Conservation (phyloP, 176 grass and related monocot genomes). For the sorghum (Sorghum bicolor) region DNA sequence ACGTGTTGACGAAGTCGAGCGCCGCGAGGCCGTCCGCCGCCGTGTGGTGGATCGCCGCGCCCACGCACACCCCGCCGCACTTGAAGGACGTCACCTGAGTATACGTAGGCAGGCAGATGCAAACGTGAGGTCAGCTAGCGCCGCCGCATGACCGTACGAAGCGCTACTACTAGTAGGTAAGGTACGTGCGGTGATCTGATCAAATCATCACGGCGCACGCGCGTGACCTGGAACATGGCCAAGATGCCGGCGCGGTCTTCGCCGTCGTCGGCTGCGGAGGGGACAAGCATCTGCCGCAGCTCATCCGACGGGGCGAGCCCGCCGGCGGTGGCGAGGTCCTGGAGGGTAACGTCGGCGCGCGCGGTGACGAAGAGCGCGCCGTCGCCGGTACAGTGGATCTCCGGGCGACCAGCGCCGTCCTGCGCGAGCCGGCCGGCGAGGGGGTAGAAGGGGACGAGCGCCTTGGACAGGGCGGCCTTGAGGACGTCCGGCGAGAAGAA, state of each 20-base stretch:
- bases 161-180: too few relatives aligned
- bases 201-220: background rate
- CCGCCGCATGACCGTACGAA: background rate
- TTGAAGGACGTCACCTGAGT: slow-evolving; percentile 53
- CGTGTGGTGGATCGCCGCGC: slow-evolving; percentile 48
- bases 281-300: slow-evolving; percentile 46
- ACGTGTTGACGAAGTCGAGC: slow-evolving; percentile 53
- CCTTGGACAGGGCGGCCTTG: slow-evolving; percentile 45
- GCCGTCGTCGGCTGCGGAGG: slow-evolving; percentile 16
- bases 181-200: background rate
- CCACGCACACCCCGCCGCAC: slow-evolving; percentile 56
- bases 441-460: slow-evolving; percentile 60
- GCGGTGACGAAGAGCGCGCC: slow-evolving; percentile 51
- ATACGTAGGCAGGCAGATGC: background rate
- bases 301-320: slow-evolving; percentile 34
- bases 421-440: slow-evolving; percentile 55
- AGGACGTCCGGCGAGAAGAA: slow-evolving; percentile 40
- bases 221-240: slow-evolving; percentile 47
- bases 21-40: slow-evolving; percentile 39
- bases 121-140: background rate
- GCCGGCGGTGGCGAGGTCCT: slow-evolving; percentile 9
- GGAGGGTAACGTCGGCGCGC: background rate
- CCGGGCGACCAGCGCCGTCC: slow-evolving; percentile 32
- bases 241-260: slow-evolving; percentile 9
- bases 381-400: slow-evolving; percentile 62